Evolutionary conservation across 2,329 filamentous ascomycete genomes (phyloP), one percentile per base, ranked within the genome.

Genomic region (Amesomyces nigricolor): DNA sequence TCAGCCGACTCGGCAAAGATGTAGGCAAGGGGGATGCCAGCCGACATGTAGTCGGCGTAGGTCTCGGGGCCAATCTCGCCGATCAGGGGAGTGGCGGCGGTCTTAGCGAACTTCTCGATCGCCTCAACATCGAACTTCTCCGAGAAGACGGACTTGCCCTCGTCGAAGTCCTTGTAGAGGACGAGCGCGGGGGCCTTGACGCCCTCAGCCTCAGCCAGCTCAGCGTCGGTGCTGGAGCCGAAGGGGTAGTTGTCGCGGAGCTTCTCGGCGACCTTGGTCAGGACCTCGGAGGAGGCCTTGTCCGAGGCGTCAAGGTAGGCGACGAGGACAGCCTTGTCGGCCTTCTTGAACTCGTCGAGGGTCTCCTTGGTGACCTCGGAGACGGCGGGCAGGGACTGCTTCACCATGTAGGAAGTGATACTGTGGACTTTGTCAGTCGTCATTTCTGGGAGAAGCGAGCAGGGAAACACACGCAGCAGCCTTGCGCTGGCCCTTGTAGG

Each of bases 51-150:
- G 69, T 81, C 84, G 59, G 88, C 81, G 79, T 99, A 99, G 62
- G 94, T 99, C 74, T 97, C 94, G 60, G 94, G 94, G 66, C 92
- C 92, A 65, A 99, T 88, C 78, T 96, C 94, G 61, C 94, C 94
- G 63, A 99, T 86, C 67, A 99, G 79, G 62, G 94, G 94, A 58
- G 88, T 95, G 64, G 91, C 85, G 58, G 91, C 79, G 47, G 83
- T 85, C 80, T 91, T 91, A 72, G 88, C 84, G 75, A 96, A 99
- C 64, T 80, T 80, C 70, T 85, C 82, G 67, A 99, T 90, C 51
- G 83, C 82, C 59, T 91, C 89, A 58, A 80, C 81, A 42, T 90
- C 88, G 68, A 97, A 91, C 72, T 89, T 86, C 64, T 90, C 87
- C 17, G 82, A 78, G 78, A 88, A 96, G 65, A 86, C 78, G 66